Conservation (phyloP, 306 rosid species). For the Cotoneaster glaucophyllus region DNA sequence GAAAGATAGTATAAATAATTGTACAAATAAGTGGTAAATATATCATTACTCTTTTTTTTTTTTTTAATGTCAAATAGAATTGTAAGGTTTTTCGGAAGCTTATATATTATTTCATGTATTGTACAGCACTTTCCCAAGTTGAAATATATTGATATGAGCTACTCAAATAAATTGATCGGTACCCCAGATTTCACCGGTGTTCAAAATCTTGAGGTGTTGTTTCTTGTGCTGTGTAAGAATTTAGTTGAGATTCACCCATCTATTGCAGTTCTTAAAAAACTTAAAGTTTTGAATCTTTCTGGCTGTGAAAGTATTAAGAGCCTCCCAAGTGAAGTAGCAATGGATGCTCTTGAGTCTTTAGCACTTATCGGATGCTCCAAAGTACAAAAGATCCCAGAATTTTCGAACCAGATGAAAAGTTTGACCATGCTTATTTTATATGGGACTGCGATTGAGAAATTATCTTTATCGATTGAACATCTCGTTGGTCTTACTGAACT, state of each 20-base stretch:
- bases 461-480: not conserved
- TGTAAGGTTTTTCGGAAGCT: not conserved
- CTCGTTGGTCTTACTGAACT: not conserved
- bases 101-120: not conserved
- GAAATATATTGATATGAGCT: not conserved
- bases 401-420: not conserved
- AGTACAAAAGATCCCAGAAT: conserved; percentile 7
- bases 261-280: not conserved
- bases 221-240: not conserved
- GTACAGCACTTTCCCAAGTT: conserved; percentile 4
- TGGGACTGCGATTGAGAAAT: not conserved
- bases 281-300: not conserved
- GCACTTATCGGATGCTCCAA: not conserved
- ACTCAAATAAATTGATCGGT: not conserved
- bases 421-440: not conserved
- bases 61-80: not conserved
- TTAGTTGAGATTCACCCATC: conserved; percentile 13
- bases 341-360: not conserved
- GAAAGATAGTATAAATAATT: too few species aligned
- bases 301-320: not conserved
- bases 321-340: not conserved
- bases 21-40: too few species aligned
- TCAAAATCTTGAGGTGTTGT: not conserved
- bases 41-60: too few species aligned
- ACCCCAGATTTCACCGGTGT: conserved; percentile 6